Evolutionary conservation across 163 green algal species (phyloP).

Genomic region (Chloromonas sp.): DNA sequence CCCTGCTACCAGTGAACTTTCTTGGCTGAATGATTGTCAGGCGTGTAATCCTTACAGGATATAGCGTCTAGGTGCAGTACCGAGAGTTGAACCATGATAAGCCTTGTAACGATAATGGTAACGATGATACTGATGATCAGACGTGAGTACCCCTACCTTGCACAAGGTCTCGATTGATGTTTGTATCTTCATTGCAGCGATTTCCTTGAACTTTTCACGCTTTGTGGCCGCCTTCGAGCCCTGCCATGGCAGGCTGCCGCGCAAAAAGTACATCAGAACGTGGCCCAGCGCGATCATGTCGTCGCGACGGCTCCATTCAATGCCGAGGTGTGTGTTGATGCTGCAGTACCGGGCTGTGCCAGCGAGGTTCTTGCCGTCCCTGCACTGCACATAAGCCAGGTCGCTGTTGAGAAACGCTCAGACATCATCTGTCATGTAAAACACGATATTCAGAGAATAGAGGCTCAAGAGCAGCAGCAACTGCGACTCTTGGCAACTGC

Average conservation of each 20-base stretch:
- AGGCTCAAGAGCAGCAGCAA: too few species aligned
- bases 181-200: slow-evolving; percentile 99
- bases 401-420: too few species aligned
- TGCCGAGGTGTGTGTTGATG: slow-evolving; percentile 99
- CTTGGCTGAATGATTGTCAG: too few species aligned
- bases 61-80: too few species aligned
- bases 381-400: not conserved
- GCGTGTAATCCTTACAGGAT: too few species aligned
- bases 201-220: slow-evolving; percentile 99
- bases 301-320: slow-evolving; percentile 80
- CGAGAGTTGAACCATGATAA: too few species aligned
- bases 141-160: slow-evolving; percentile 22
- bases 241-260: slow-evolving; percentile 90
- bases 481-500: too few species aligned
- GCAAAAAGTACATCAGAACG: slow-evolving; percentile 99
- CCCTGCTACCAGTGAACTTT: too few species aligned
- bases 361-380: slow-evolving; percentile 99
- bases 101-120: too few species aligned
- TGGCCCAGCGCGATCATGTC: slow-evolving; percentile 89
- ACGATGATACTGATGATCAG: too few species aligned
- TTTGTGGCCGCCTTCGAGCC: slow-evolving; percentile 94
- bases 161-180: slow-evolving; percentile 84
- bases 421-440: too few species aligned
- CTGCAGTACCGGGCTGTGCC: slow-evolving; percentile 96
- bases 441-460: too few species aligned